Evolutionary conservation across 352 stramenopile species (phyloP).

Genomic region (Globisporangium radiosum): DNA sequence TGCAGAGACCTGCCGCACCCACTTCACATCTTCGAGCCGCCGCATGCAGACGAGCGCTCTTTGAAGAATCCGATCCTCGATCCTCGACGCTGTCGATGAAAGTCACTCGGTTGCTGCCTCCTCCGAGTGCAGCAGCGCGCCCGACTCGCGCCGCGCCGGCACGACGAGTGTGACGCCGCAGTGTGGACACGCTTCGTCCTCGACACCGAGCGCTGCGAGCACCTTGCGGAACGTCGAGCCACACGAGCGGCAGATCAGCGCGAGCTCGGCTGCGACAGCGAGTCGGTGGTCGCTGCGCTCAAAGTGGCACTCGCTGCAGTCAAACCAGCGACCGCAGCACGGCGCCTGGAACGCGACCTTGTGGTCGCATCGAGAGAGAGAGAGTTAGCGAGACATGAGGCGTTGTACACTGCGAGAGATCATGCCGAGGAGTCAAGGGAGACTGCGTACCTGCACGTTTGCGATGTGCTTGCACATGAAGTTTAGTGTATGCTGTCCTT

Average conservation of each 20-base stretch:
- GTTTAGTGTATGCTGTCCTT: not conserved
- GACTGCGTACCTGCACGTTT: constrained; percentile 24
- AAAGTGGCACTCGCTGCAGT: constrained; percentile 73
- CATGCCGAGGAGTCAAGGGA: not conserved
- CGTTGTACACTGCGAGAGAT: too few species aligned
- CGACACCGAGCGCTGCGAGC: constrained; percentile 34
- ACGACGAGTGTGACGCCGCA: constrained; percentile 44
- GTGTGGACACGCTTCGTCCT: constrained; percentile 62
- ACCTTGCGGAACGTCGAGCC: constrained; percentile 60
- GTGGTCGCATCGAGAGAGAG: too few species aligned
- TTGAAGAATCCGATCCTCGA: too few species aligned
- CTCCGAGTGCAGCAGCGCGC: too few species aligned
- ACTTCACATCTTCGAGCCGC: not conserved
- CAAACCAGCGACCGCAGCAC: constrained; percentile 74
- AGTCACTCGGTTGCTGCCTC: too few species aligned
- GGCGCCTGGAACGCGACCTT: constrained; percentile 60
- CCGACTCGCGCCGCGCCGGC: constrained; percentile 4
- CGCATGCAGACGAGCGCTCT: constrained; percentile 6
- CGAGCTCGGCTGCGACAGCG: constrained; percentile 32
- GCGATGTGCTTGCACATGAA: constrained; percentile 37
- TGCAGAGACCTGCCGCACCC: too few species aligned
- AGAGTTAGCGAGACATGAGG: too few species aligned
- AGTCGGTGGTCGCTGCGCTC: constrained; percentile 56
- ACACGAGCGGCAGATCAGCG: constrained; percentile 66
- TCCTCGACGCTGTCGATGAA: not conserved